Evolutionary conservation across 2,329 filamentous ascomycete genomes (phyloP).

Genomic region (Cladosporium phlei): DNA sequence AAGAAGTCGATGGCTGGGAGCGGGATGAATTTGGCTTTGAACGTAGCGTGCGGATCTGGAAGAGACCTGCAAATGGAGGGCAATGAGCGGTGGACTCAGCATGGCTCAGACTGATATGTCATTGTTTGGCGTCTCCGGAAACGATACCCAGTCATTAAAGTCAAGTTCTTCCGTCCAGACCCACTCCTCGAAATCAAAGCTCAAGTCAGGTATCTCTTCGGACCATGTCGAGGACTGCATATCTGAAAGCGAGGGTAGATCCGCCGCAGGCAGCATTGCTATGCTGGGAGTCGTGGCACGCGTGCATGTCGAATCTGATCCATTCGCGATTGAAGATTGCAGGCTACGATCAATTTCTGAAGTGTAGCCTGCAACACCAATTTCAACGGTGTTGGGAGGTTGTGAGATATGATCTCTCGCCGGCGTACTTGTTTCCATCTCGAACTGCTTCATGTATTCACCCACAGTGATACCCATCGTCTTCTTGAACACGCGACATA

Average conservation of each 20-base stretch:
- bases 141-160: neutral
- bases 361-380: neutral
- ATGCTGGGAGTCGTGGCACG: neutral
- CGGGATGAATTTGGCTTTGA: constrained; percentile 12
- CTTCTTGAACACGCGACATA: constrained; percentile 53
- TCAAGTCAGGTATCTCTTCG: neutral
- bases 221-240: no score
- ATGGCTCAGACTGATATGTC: no score
- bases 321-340: neutral
- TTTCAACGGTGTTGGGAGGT: neutral
- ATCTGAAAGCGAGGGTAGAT: neutral
- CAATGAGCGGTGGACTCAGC: no score
- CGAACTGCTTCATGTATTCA: constrained; percentile 8
- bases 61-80: no score
- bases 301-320: neutral
- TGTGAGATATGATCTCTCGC: neutral
- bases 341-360: no score
- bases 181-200: constrained; percentile 5
- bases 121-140: neutral
- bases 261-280: neutral
- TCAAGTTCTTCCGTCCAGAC: constrained; percentile 3
- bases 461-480: constrained; percentile 10
- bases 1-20: constrained; percentile 11
- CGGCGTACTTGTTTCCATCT: neutral
- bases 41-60: constrained; percentile 9